phyloP scores from a whole-genome alignment of 306 rosid species.

The Vigna unguiculata region DNA sequence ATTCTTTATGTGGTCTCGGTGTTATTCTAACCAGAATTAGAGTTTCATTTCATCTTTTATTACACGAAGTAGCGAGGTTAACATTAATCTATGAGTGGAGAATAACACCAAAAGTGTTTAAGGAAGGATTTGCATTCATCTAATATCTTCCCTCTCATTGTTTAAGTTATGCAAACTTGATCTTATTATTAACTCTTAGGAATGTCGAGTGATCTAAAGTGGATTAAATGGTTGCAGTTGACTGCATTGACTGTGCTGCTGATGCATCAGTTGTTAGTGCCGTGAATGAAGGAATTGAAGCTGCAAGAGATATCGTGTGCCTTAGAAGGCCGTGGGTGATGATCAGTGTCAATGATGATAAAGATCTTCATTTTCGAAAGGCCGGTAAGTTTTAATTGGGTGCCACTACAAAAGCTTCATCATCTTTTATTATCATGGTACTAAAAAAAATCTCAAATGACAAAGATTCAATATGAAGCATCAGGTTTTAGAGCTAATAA shows the following conservation, averaged over 20 bases:
- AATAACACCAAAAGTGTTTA: background rate
- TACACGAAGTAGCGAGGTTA: background rate
- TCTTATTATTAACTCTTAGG: background rate
- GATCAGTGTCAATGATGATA: conserved; percentile 90
- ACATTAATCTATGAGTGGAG: background rate
- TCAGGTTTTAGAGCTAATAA: conserved; percentile 19
- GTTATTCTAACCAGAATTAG: background rate
- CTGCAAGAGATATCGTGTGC: conserved; percentile 60
- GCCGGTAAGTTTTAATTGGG: conserved; percentile 59
- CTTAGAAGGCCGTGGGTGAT: conserved; percentile 85
- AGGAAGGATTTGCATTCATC: background rate
- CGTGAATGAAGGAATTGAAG: conserved; percentile 90
- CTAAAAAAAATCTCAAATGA: too few species aligned
- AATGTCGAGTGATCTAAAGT: background rate
- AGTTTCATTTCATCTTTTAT: background rate
- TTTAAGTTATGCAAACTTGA: conserved; percentile 19
- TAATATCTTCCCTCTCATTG: background rate
- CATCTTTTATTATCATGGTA: conserved; percentile 36
- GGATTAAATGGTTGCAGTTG: conserved; percentile 69
- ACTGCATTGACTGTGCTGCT: conserved; percentile 98
- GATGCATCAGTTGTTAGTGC: conserved; percentile 87
- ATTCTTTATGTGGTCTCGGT: background rate
- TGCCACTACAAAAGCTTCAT: background rate
- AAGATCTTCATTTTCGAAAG: conserved; percentile 94
- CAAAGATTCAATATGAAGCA: background rate